These are phyloP conservation scores for Chlorella sp. DNA, from an alignment of 139 green algal species.

Conservation along the genomic window DNA sequence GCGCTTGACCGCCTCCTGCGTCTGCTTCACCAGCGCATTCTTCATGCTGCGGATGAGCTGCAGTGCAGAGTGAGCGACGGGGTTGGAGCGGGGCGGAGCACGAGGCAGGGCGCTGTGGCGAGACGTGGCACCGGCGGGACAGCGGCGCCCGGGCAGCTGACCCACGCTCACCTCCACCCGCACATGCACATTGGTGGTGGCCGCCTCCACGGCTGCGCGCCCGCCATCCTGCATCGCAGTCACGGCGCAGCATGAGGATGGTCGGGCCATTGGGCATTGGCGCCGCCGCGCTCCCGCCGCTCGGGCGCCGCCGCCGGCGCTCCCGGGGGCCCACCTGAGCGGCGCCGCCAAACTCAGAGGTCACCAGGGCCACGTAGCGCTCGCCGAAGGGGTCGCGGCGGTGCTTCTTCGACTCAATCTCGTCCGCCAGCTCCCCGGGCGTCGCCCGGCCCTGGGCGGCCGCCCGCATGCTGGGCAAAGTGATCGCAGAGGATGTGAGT, in stretches of 20 bases:
- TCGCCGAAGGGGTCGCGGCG: slow-evolving; percentile 7
- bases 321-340: too few species aligned
- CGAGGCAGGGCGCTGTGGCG: too few species aligned
- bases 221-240: neutral
- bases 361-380: slow-evolving; percentile 8
- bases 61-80: neutral
- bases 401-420: slow-evolving; percentile 16
- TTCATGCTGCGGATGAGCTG: slow-evolving; percentile 37
- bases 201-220: neutral
- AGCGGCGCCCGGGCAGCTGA: neutral
- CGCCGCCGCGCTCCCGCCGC: too few species aligned
- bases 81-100: too few species aligned
- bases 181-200: slow-evolving; percentile 11
- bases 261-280: neutral
- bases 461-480: too few species aligned
- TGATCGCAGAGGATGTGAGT: too few species aligned
- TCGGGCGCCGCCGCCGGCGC: too few species aligned
- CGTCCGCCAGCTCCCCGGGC: neutral
- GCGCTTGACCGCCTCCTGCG: slow-evolving; percentile 16
- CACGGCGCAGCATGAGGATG: neutral
- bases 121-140: neutral
- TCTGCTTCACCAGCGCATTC: slow-evolving; percentile 25
- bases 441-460: too few species aligned
- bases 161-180: neutral
- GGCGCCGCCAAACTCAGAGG: neutral